Base-by-base conservation (phyloP, 805 yeast species). In the Blastobotrys mokoenaii region DNA sequence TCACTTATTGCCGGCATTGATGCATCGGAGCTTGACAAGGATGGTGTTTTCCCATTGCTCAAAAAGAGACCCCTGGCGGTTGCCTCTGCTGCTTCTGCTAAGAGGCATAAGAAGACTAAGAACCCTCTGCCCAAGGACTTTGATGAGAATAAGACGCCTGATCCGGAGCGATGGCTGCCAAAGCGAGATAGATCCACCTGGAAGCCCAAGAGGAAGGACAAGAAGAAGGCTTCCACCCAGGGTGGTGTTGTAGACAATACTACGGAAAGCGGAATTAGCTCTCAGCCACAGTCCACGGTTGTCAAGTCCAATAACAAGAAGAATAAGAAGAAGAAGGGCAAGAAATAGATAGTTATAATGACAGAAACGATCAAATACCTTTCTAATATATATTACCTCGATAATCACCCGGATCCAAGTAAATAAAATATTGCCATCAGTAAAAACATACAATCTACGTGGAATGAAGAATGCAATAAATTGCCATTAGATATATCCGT, bases 91-190 rank as follows among this genome's bases (percentile, higher is more conserved):
- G 12, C 61, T 58, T 36, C 62, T 43, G 11, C 50, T 46, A 38
- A 56, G 55, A 46, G 45, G 16, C 32, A 52, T 1, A 36, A 17
- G 29, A 43, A 36, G 36, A 41, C 48, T 22, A 64, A 67, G 53
- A 68, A 61, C 50, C 56, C 64, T 46, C 53, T 64, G 14, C 71
- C 75, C n/a, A 63, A 62, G 47, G 54, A 54, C 53, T 76, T 51
- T 65, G 80, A 67, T 41, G 60, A 64, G 41, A 58, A 51, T 3
- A 63, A 58, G 47, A 48, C 49, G 17, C 68, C 76, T 2, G 83
- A 82, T 54, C 74, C 76, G 14, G 97, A 89, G 63, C 81, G 97
- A 66, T 89, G 97, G 97, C 64, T 90, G 42, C 95, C 96, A 17
- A 56, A 84, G 72, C 83, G 80, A 60, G 94, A 89, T 60, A 77